Evolutionary conservation across 768 basidiomycete genomes (phyloP), one percentile per base, ranked within the genome.

Genomic region (Tylopilus balloui): DNA sequence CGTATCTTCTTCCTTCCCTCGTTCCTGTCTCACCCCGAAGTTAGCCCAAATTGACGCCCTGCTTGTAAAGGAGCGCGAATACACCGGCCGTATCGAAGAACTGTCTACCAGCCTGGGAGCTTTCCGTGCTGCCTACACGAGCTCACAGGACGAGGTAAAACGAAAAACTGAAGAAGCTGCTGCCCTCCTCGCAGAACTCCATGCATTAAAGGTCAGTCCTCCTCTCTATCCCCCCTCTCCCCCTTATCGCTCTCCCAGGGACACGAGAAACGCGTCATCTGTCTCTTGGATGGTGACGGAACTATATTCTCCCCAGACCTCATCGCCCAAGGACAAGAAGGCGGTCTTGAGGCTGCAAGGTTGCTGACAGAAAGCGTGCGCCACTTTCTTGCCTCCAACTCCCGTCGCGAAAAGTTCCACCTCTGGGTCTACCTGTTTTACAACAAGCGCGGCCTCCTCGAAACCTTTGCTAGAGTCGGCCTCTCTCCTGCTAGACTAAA

Each of bases 281-380:
- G 74, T 31, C 67, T 87, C 39, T 67, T 87, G 50, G 84, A 87
- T 50, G 85, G 85, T 28, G 84, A 86, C 55, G 73, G 73, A 2
- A 67, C 77, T 7, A 84, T 86, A 47, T 86, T 86, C 57, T 67
- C 73, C 8, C 59, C 67, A 14, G 73, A 80, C 32, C 67, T 84
- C 21, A 75, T 86, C 39, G 55, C 66, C 13, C 73, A 73, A 53
- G 84, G 84, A 13, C 75, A 76, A 51, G 67, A 70, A 19, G 84
- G 84, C 24, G 84, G 84, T 24, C 73, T 76, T 50, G 57, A 66
- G 32, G 84, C 80, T 37, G 83, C 81, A 14, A 71, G 72, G 55
- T 68, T 68, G 44, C 58, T 86, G 36, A 66, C 66, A 8, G 67
- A 66, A 50, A 50, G 45, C 19, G 57, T 72, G 4, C 69, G 63